These are phyloP conservation scores for Citrus sinensis DNA, from an alignment of 345 rosid genomes.

Conservation along the genomic window DNA sequence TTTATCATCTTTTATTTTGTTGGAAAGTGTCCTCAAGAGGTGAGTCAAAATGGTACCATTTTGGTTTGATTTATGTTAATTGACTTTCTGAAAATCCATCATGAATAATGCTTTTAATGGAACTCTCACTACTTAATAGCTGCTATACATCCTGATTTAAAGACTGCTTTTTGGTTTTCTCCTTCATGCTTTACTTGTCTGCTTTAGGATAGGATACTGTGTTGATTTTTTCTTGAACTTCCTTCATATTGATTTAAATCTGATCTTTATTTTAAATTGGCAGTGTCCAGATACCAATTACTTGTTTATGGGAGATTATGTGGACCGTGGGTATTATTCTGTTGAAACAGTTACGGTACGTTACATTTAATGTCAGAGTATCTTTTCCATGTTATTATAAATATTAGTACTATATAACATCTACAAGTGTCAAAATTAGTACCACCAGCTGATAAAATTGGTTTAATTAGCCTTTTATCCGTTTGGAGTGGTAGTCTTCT, in stretches of 20 bases:
- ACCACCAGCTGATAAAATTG: neutral
- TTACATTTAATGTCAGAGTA: neutral
- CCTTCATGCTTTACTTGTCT: neutral
- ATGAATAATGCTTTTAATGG: neutral
- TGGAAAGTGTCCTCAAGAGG: neutral
- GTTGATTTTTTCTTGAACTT: neutral
- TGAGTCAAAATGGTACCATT: neutral
- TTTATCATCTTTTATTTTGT: neutral
- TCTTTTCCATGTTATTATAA: neutral
- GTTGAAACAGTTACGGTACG: conserved; percentile 94
- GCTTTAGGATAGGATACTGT: neutral
- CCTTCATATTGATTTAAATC: neutral
- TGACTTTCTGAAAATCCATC: neutral
- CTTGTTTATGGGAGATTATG: conserved; percentile 98
- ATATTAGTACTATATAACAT: neutral
- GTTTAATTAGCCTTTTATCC: neutral
- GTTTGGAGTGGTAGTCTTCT: neutral
- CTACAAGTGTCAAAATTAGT: neutral
- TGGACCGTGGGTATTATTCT: conserved; percentile 97
- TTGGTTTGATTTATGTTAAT: neutral
- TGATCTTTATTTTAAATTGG: conserved; percentile 22
- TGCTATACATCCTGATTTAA: neutral
- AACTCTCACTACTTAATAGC: neutral
- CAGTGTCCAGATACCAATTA: conserved; percentile 99
- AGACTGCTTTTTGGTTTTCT: neutral